phyloP scores from a whole-genome alignment of 345 rosid species.

The Melaleuca quinquenervia region DNA sequence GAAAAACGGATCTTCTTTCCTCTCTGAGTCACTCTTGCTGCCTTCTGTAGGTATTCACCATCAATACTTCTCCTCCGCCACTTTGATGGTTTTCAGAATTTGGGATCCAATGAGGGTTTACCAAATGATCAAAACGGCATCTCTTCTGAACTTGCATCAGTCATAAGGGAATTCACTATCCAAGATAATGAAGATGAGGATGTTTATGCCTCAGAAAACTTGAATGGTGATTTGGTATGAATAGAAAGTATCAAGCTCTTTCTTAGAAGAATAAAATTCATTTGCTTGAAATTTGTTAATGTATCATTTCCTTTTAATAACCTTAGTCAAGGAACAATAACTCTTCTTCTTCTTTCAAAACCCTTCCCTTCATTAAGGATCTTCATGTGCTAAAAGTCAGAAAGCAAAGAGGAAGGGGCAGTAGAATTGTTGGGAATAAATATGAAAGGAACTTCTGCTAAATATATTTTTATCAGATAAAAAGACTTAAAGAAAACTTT shows the following conservation, averaged over 20 bases:
- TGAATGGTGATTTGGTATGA: slow-evolving; percentile 44
- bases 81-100: slow-evolving; percentile 75
- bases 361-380: neutral
- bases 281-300: neutral
- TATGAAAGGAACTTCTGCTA: neutral
- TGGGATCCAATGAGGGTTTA: slow-evolving; percentile 61
- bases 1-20: neutral
- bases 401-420: neutral
- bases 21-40: slow-evolving; percentile 3
- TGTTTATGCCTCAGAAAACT: slow-evolving; percentile 26
- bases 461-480: neutral
- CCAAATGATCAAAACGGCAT: slow-evolving; percentile 69
- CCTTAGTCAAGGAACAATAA: neutral
- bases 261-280: neutral
- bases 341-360: neutral
- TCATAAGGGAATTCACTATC: slow-evolving; percentile 69
- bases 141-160: slow-evolving; percentile 74
- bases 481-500: neutral
- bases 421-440: neutral
- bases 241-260: neutral
- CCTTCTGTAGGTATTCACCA: slow-evolving; percentile 63
- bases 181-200: slow-evolving; percentile 47
- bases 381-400: neutral
- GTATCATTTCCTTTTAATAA: neutral
- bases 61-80: slow-evolving; percentile 81